Conservation (phyloP, 768 basidiomycete genomes). For the Podaxis carcinomalis region DNA sequence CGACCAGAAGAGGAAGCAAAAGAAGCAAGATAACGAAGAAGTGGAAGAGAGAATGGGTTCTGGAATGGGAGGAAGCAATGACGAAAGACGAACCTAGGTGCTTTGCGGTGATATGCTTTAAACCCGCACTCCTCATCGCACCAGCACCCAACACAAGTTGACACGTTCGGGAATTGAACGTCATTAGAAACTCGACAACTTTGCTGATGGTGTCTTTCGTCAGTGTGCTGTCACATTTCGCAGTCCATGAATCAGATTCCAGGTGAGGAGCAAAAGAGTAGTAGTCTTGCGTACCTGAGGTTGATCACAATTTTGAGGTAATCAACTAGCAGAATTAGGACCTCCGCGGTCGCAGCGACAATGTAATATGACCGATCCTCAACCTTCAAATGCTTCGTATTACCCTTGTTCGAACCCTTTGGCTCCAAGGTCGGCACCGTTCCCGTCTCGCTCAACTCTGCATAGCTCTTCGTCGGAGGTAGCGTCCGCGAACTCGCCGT, state of each 20-base stretch:
- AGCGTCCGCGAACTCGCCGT: neutral
- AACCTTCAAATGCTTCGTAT: constrained; percentile 60
- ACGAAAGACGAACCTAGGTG: constrained; percentile 65
- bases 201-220: constrained; percentile 95
- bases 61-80: neutral
- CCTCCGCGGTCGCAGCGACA: constrained; percentile 80
- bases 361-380: constrained; percentile 85
- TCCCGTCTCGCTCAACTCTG: neutral
- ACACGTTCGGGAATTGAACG: constrained; percentile 97
- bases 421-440: neutral
- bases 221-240: constrained; percentile 46
- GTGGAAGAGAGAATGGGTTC: neutral
- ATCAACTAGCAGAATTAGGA: constrained; percentile 68
- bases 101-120: constrained; percentile 98
- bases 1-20: too few species aligned
- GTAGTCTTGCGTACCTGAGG: constrained; percentile 28
- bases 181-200: constrained; percentile 92
- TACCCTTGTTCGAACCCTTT: constrained; percentile 4
- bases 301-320: constrained; percentile 89
- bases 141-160: constrained; percentile 98
- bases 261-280: neutral
- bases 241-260: neutral
- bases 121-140: constrained; percentile 96
- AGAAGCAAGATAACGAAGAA: neutral
- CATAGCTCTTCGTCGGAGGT: constrained; percentile 5